Conservation (phyloP, 1,284 basidiomycete species). For the Dichomitus squalens region DNA sequence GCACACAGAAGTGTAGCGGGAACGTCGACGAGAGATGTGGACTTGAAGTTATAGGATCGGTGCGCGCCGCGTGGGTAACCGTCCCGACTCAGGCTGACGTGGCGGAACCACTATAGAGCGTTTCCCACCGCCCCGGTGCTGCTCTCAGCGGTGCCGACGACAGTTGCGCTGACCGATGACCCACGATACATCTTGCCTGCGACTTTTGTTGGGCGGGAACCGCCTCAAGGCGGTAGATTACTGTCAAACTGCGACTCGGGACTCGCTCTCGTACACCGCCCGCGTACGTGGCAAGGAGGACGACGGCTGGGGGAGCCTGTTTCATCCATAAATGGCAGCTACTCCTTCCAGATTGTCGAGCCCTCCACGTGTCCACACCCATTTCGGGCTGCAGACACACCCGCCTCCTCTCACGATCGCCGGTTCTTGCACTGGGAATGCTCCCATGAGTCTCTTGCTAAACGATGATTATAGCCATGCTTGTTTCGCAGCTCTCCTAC, state of each 20-base stretch:
- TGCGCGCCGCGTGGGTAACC: constrained; percentile 25
- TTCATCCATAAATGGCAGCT: background rate
- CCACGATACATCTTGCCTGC: constrained; percentile 27
- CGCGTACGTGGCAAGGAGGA: constrained; percentile 13
- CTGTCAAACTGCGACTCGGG: constrained; percentile 4
- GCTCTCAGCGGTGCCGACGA: constrained; percentile 27
- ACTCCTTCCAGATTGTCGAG: background rate
- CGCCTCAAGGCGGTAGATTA: constrained; percentile 6
- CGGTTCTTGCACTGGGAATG: background rate
- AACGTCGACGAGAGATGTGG: constrained; percentile 7
- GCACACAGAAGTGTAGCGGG: constrained; percentile 11
- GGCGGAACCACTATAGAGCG: constrained; percentile 23
- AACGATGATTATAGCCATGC: background rate
- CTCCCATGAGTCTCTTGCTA: background rate
- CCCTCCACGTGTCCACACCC: background rate
- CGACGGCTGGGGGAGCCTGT: constrained; percentile 10
- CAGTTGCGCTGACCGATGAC: constrained; percentile 16
- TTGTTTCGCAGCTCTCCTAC: background rate
- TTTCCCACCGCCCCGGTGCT: constrained; percentile 32
- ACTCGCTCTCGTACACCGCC: constrained; percentile 11
- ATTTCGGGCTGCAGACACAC: background rate
- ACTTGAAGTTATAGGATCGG: constrained; percentile 27
- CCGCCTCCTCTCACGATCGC: background rate
- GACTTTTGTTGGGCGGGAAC: constrained; percentile 17
- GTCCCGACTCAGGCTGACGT: constrained; percentile 30